phyloP scores from a whole-genome alignment of 805 yeast species.

The Zygoascus flipseniorum region DNA sequence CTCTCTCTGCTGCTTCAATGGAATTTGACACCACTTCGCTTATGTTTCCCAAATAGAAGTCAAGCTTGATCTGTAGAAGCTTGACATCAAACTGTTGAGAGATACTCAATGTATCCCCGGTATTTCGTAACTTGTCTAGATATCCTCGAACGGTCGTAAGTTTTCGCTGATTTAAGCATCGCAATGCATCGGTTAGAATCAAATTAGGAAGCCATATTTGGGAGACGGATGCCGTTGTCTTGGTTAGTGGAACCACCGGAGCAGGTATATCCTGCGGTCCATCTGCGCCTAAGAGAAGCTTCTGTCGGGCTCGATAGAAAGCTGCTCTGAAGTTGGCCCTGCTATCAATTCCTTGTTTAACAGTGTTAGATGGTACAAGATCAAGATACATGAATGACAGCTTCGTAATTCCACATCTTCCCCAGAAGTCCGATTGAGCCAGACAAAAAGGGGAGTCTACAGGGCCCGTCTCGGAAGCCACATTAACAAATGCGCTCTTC shows the following conservation, averaged over 20 bases:
- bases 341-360: conserved; percentile 1
- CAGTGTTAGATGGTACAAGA: neutral
- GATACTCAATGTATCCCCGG: neutral
- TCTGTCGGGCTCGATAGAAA: conserved; percentile 3
- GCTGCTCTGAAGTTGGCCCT: conserved; percentile 3
- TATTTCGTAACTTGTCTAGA: conserved; percentile 5
- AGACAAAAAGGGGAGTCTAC: conserved; percentile 1
- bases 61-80: conserved; percentile 21
- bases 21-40: conserved; percentile 20
- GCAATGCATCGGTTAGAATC: conserved; percentile 7
- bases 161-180: conserved; percentile 6
- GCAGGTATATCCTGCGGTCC: neutral
- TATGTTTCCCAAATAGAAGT: conserved; percentile 8
- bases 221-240: conserved; percentile 7
- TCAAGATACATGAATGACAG: conserved; percentile 13
- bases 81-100: conserved; percentile 6
- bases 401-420: conserved; percentile 12
- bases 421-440: conserved; percentile 14
- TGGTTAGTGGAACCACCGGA: neutral
- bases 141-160: conserved; percentile 4
- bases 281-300: conserved; percentile 5
- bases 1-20: conserved; percentile 40
- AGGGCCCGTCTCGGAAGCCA: conserved; percentile 7
- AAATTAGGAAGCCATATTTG: conserved; percentile 14
- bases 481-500: conserved; percentile 15